Percentiles rank a stretch among this genome's conserved stretches.
These are phyloP conservation scores for Atalantia buxifolia DNA, from an alignment of 345 rosid genomes.

Conservation along the genomic window DNA sequence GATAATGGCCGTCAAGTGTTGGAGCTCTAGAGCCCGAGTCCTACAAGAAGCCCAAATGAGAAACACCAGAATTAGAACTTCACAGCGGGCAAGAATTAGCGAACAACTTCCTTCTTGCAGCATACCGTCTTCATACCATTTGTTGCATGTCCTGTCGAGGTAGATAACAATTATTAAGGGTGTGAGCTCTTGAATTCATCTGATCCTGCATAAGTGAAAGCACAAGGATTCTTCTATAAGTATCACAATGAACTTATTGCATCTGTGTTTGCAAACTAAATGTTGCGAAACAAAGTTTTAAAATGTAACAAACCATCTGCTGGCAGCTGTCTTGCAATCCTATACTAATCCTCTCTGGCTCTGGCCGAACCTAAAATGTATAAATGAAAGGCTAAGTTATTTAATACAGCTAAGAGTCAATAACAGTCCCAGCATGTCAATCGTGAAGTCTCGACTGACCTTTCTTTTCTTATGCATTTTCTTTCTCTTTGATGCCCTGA, in stretches of 20 bases:
- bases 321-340: conserved; percentile 39
- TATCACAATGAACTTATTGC: neutral
- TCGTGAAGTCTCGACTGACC: conserved; percentile 30
- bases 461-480: conserved; percentile 50
- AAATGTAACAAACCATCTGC: conserved; percentile 33
- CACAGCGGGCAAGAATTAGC: neutral
- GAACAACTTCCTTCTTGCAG: neutral
- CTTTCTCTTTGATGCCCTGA: conserved; percentile 41
- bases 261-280: conserved; percentile 2
- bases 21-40: conserved; percentile 44
- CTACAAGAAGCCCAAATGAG: conserved; percentile 23
- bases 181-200: conserved; percentile 41
- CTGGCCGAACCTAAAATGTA: conserved; percentile 31
- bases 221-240: neutral
- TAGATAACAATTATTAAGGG: conserved; percentile 36
- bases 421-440: neutral
- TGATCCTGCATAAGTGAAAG: conserved; percentile 31
- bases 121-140: conserved; percentile 21
- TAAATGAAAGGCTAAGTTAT: conserved; percentile 3
- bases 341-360: conserved; percentile 26
- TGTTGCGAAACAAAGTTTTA: neutral
- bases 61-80: conserved; percentile 4
- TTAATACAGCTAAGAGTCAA: neutral
- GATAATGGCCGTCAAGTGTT: conserved; percentile 39
- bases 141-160: conserved; percentile 43